Percentiles rank a stretch among this genome's conserved stretches.
Conservation (phyloP, 2,329 filamentous ascomycete species). For the Calonectria pseudoreteaudii region DNA sequence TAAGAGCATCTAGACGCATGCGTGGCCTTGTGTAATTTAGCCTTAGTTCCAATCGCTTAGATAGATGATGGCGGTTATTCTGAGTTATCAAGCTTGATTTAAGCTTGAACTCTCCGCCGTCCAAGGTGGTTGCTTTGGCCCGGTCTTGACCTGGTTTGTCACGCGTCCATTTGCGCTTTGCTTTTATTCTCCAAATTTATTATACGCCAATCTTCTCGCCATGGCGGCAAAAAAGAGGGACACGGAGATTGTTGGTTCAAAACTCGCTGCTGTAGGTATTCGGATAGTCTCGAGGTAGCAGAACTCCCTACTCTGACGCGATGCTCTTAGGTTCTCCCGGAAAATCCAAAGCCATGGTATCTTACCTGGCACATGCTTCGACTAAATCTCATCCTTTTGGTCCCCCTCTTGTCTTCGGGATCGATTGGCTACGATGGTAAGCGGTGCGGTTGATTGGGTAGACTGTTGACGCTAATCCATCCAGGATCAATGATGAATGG, state of each 20-base stretch:
- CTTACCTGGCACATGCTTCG: constrained; percentile 52
- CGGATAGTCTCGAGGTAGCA: no score
- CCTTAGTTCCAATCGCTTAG: background rate
- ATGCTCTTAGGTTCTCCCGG: constrained; percentile 48
- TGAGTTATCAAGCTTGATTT: background rate
- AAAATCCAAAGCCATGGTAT: constrained; percentile 53
- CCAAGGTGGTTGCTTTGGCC: background rate
- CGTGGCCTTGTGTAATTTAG: background rate
- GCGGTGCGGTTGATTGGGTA: background rate
- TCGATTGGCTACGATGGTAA: constrained; percentile 56
- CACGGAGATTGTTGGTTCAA: background rate
- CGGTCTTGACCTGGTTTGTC: no score
- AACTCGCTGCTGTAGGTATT: constrained; percentile 1
- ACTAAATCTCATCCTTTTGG: constrained; percentile 55
- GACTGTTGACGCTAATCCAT: background rate
- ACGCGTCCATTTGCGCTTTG: background rate
- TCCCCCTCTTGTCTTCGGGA: constrained; percentile 54
- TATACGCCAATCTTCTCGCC: background rate
- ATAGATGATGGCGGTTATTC: background rate
- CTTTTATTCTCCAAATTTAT: background rate
- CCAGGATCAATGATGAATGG: constrained; percentile 56
- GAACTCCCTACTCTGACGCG: background rate
- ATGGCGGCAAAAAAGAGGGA: background rate
- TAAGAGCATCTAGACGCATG: background rate
- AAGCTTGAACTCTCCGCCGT: background rate